These are phyloP conservation scores for Agrocybe praecox DNA, from an alignment of 768 basidiomycete species.

Conservation along the genomic window DNA sequence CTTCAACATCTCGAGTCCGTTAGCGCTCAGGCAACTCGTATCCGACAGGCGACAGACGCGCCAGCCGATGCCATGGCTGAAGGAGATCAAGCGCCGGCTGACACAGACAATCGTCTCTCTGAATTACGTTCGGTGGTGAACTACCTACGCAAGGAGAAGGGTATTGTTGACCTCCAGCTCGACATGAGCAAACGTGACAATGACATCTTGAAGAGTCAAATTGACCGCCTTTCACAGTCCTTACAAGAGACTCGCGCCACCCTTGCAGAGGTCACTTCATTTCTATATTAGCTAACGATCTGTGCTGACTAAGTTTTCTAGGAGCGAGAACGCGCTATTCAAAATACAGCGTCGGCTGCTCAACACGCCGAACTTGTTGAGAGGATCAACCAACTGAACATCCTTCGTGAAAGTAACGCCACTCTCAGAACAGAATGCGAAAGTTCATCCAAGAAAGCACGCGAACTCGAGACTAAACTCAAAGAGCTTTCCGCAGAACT, in stretches of 20 bases:
- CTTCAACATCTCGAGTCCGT: constrained; percentile 87
- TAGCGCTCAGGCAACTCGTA: constrained; percentile 80
- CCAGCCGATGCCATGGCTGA: constrained; percentile 34
- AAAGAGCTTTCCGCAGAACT: constrained; percentile 61
- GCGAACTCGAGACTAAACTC: constrained; percentile 67
- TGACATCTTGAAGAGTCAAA: constrained; percentile 69
- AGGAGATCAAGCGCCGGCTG: constrained; percentile 50
- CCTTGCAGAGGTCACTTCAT: constrained; percentile 62
- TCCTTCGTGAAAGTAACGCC: constrained; percentile 86
- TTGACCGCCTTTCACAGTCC: constrained; percentile 70
- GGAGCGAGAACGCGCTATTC: constrained; percentile 82
- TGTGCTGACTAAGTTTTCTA: constrained; percentile 28
- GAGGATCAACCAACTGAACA: constrained; percentile 83
- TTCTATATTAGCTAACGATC: neutral
- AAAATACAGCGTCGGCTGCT: constrained; percentile 68
- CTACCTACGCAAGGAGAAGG: constrained; percentile 88
- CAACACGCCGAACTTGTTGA: constrained; percentile 87
- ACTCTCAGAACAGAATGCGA: constrained; percentile 81
- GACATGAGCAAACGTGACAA: constrained; percentile 81
- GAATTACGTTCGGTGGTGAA: constrained; percentile 80
- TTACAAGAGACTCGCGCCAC: constrained; percentile 72
- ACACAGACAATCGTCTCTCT: constrained; percentile 63
- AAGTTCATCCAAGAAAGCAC: constrained; percentile 64
- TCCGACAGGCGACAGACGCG: constrained; percentile 68
- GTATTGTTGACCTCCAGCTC: constrained; percentile 86